Percentiles rank a stretch among this genome's conserved stretches.
These are phyloP conservation scores for Speleostelium caveatum DNA, from an alignment of 78 protist species.

Conservation along the genomic window DNA sequence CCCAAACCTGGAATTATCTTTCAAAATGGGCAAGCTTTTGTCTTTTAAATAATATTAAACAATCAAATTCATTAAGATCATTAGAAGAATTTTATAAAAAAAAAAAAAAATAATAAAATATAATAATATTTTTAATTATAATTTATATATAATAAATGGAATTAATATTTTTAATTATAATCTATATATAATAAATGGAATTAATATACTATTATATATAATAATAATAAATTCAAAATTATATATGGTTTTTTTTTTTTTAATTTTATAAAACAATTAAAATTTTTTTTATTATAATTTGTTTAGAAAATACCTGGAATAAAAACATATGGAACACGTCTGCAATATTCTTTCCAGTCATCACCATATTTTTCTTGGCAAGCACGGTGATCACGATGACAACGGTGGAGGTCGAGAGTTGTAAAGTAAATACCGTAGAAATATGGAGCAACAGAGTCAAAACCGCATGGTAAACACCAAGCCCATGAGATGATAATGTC, in stretches of 20 bases:
- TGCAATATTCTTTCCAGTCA: constrained; percentile 91
- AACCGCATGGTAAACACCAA: constrained; percentile 84
- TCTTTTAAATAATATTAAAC: constrained; percentile 25
- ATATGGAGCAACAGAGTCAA: constrained; percentile 81
- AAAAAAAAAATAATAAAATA: too few relatives aligned
- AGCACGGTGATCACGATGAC: constrained; percentile 89
- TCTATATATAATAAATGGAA: too few relatives aligned
- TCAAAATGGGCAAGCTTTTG: constrained; percentile 77
- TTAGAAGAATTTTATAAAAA: constrained; percentile 25
- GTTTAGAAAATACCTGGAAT: constrained; percentile 89
- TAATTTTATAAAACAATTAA: too few relatives aligned
- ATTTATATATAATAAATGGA: too few relatives aligned
- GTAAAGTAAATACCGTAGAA: constrained; percentile 92
- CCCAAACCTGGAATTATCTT: not conserved
- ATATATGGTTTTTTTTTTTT: too few relatives aligned
- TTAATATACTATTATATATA: too few relatives aligned
- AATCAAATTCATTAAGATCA: not conserved
- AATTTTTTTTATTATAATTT: not conserved
- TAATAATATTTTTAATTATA: too few relatives aligned
- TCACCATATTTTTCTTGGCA: constrained; percentile 92
- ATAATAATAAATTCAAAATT: too few relatives aligned
- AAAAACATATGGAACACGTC: constrained; percentile 86
- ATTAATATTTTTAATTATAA: too few relatives aligned
- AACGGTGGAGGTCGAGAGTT: constrained; percentile 92
- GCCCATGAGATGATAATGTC: constrained; percentile 87